Percentiles rank a stretch among this genome's conserved stretches.
Conservation (phyloP, 768 basidiomycete genomes). For the Hypsizygus marmoreus region DNA sequence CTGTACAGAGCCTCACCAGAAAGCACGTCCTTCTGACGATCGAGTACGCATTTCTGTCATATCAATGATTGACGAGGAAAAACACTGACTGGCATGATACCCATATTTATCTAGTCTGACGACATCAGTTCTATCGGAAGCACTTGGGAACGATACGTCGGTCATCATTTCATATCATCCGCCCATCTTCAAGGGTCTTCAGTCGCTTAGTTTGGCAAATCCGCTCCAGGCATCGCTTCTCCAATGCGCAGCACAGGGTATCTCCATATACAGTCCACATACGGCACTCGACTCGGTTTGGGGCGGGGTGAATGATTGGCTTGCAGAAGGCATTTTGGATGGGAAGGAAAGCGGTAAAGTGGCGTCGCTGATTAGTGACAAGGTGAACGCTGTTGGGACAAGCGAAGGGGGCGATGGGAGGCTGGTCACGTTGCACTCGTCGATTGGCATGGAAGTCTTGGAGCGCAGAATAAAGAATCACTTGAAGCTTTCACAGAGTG, state of each 20-base stretch:
- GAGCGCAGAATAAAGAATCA: slow-evolving; percentile 70
- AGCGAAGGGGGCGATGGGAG: slow-evolving; percentile 67
- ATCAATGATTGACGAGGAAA: slow-evolving; percentile 3
- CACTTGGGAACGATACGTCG: slow-evolving; percentile 58
- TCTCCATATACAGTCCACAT: slow-evolving; percentile 88
- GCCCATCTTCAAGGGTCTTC: slow-evolving; percentile 74
- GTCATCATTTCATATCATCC: slow-evolving; percentile 86
- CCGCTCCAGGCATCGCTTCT: slow-evolving; percentile 82
- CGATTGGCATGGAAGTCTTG: slow-evolving; percentile 60
- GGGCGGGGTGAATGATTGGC: slow-evolving; percentile 91
- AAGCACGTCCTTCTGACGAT: slow-evolving; percentile 67
- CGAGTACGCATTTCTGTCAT: slow-evolving; percentile 47
- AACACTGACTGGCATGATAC: no score
- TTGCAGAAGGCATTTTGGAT: slow-evolving; percentile 56
- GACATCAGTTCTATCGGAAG: slow-evolving; percentile 68
- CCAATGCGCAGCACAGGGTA: slow-evolving; percentile 76
- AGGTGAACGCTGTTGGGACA: slow-evolving; percentile 36
- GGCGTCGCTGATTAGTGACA: slow-evolving; percentile 40
- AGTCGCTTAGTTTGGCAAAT: slow-evolving; percentile 75
- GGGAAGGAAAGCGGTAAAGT: slow-evolving; percentile 36
- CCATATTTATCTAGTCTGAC: slow-evolving; percentile 71
- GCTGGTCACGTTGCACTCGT: slow-evolving; percentile 60
- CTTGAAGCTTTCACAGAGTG: slow-evolving; percentile 62
- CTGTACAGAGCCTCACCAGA: slow-evolving; percentile 44
- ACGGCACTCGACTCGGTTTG: slow-evolving; percentile 83